These are phyloP conservation scores for Didymella glomerata DNA, from an alignment of 2,329 filamentous ascomycete genomes.

Conservation along the genomic window DNA sequence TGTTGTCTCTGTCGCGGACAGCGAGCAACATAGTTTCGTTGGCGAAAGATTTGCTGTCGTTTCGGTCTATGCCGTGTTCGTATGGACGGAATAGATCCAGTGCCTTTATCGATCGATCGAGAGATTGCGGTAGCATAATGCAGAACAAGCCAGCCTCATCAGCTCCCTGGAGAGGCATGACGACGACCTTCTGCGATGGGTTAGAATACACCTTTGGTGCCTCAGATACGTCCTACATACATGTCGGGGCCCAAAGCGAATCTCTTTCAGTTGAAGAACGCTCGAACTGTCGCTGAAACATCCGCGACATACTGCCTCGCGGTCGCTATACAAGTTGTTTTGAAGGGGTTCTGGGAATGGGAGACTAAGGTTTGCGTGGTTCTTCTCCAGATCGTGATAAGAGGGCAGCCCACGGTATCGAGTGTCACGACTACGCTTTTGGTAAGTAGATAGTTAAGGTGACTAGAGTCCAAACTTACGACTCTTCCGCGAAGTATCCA, in stretches of 20 bases:
- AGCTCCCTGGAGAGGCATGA: constrained; percentile 29
- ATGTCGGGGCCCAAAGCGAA: constrained; percentile 9
- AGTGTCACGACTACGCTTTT: neutral
- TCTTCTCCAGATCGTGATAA: constrained; percentile 8
- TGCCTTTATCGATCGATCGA: constrained; percentile 23
- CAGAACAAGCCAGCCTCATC: constrained; percentile 29
- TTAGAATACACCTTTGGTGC: constrained; percentile 4
- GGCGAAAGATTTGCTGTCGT: constrained; percentile 12
- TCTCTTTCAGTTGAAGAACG: constrained; percentile 28
- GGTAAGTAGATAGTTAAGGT: neutral
- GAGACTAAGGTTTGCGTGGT: neutral
- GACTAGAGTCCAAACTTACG: neutral
- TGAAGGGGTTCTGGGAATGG: neutral
- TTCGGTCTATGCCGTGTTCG: constrained; percentile 7
- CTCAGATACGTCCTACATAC: neutral
- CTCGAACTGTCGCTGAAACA: constrained; percentile 23
- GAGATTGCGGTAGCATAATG: constrained; percentile 29
- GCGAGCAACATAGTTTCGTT: constrained; percentile 29
- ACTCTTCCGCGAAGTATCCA: constrained; percentile 29
- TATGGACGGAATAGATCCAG: constrained; percentile 29
- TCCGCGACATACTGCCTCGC: constrained; percentile 32
- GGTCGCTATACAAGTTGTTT: constrained; percentile 3
- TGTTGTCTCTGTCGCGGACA: constrained; percentile 21
- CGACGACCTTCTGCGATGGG: constrained; percentile 24
- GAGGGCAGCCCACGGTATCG: constrained; percentile 6